Percentiles rank a stretch among this genome's conserved stretches.
Conservation (phyloP, 1,139 yeast genomes). For the Meyerozyma sp. region DNA sequence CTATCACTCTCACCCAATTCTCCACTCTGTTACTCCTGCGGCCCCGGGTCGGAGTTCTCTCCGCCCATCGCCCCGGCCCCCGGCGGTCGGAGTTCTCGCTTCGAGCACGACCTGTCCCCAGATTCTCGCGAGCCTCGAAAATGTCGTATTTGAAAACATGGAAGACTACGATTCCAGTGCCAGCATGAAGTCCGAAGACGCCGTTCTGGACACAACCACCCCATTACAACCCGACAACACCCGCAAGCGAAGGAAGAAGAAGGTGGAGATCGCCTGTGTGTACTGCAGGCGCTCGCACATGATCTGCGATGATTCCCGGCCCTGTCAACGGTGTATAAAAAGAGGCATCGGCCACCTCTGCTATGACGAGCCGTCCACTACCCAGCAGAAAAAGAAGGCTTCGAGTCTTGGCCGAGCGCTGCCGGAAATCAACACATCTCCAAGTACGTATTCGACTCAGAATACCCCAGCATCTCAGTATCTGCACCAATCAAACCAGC, state of each 20-base stretch:
- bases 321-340: conserved; percentile 83
- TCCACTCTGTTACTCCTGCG: too few species aligned
- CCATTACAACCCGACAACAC: neutral
- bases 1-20: too few species aligned
- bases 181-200: neutral
- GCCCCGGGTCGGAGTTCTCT: too few species aligned
- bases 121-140: neutral
- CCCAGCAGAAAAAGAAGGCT: conserved; percentile 38
- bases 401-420: conserved; percentile 17
- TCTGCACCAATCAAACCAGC: neutral
- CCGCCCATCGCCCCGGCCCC: neutral
- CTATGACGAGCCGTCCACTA: conserved; percentile 64
- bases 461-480: neutral
- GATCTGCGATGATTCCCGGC: conserved; percentile 85
- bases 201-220: neutral
- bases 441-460: neutral
- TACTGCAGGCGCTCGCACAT: conserved; percentile 91
- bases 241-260: conserved; percentile 41
- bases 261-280: conserved; percentile 73
- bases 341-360: conserved; percentile 88
- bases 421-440: conserved; percentile 1
- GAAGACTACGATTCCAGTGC: neutral
- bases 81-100: neutral
- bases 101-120: neutral
- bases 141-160: neutral